Conservation (phyloP, 2,329 filamentous ascomycete species). For the Graphilbum sp. region DNA sequence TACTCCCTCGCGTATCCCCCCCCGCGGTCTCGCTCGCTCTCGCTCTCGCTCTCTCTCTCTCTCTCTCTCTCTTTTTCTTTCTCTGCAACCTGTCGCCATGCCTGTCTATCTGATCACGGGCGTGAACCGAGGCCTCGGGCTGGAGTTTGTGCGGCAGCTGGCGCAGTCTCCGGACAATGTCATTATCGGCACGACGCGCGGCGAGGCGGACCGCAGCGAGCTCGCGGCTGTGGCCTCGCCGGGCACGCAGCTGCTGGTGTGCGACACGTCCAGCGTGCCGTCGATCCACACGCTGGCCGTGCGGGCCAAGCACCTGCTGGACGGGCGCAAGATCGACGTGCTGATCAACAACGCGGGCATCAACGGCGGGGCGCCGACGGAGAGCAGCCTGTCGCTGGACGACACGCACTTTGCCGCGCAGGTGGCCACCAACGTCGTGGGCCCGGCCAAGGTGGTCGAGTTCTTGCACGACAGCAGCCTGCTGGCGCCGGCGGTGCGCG, state of each 20-base stretch:
- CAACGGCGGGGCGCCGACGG: constrained; percentile 16
- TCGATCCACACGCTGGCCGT: constrained; percentile 15
- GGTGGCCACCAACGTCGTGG: constrained; percentile 28
- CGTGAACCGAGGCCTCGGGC: constrained; percentile 16
- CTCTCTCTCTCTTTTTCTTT: neutral
- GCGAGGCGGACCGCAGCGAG: constrained; percentile 13
- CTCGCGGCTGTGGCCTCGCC: constrained; percentile 11
- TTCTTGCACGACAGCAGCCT: constrained; percentile 15
- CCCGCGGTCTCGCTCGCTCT: too few species aligned
- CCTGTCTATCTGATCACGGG: constrained; percentile 17
- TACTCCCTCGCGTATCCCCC: too few species aligned
- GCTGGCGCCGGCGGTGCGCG: constrained; percentile 13
- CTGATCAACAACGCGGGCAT: constrained; percentile 18
- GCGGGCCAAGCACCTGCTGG: constrained; percentile 13
- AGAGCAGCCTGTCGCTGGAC: constrained; percentile 22
- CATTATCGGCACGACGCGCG: constrained; percentile 14
- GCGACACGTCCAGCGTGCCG: constrained; percentile 16
- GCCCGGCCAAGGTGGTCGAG: constrained; percentile 27
- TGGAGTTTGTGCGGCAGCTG: constrained; percentile 17
- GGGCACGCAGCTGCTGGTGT: constrained; percentile 14
- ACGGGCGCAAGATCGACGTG: constrained; percentile 18
- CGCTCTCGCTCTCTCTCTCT: too few species aligned
- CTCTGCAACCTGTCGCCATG: constrained; percentile 9
- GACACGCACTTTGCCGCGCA: constrained; percentile 19
- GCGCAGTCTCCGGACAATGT: constrained; percentile 11